Conservation (phyloP, 441 rosid genomes). For the Macaranga tanarius region DNA sequence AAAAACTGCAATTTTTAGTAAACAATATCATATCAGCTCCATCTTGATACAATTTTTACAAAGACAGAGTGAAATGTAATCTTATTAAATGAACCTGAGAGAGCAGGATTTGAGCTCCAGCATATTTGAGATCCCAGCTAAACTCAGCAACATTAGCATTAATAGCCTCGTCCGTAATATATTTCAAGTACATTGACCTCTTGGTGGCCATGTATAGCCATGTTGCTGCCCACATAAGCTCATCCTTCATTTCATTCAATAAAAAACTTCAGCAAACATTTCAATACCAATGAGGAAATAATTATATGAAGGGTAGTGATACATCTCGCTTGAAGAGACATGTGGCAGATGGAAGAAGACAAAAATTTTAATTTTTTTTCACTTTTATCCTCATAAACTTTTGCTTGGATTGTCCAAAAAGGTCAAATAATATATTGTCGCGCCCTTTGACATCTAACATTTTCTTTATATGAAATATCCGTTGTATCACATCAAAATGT, state of each 20-base stretch:
- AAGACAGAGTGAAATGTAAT: neutral
- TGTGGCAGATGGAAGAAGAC: no score
- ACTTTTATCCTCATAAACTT: no score
- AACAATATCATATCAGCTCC: neutral
- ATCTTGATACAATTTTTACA: neutral
- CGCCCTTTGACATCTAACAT: no score
- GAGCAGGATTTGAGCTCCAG: constrained; percentile 76
- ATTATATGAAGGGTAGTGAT: no score
- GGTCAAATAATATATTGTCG: no score
- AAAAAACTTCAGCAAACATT: no score
- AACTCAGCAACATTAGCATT: constrained; percentile 68
- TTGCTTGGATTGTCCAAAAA: no score
- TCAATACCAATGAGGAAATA: no score
- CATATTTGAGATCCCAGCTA: constrained; percentile 93
- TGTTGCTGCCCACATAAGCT: constrained; percentile 90
- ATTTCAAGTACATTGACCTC: constrained; percentile 37
- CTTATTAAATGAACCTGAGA: constrained; percentile 42
- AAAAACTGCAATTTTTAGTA: constrained; percentile 41
- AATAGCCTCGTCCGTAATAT: constrained; percentile 54
- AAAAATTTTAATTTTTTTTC: no score
- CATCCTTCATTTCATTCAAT: constrained; percentile 51
- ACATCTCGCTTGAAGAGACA: no score
- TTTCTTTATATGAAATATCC: no score
- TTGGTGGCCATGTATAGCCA: constrained; percentile 75
- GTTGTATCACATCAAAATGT: no score